A percentile compares a stretch with the other conserved stretches of the same genome.
Conservation (phyloP, 2,329 filamentous ascomycete genomes). For the Hirsutella minnesotensis region DNA sequence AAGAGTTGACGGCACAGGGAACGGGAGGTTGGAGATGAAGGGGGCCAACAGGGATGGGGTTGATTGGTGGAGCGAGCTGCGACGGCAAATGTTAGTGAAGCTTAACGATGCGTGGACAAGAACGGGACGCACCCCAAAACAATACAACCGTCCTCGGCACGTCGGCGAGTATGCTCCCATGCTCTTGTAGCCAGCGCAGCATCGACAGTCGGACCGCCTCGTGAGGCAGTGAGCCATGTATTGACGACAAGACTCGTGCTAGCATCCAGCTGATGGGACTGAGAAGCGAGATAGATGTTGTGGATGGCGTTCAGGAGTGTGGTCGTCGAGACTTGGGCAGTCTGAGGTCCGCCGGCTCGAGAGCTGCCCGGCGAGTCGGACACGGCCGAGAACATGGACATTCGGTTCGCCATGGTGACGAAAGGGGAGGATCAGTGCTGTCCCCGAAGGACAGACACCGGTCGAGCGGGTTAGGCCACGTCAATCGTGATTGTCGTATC, state of each 20-base stretch:
- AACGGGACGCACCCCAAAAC: constrained; percentile 58
- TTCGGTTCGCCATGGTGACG: constrained; percentile 46
- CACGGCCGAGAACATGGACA: constrained; percentile 58
- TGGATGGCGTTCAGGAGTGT: constrained; percentile 87
- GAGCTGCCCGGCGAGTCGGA: constrained; percentile 49
- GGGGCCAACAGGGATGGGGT: constrained; percentile 74
- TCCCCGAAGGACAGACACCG: constrained; percentile 26
- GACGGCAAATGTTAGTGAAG: not conserved
- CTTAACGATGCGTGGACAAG: not conserved
- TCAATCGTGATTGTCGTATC: not conserved
- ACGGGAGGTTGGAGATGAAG: constrained; percentile 69
- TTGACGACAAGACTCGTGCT: constrained; percentile 89
- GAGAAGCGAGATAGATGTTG: constrained; percentile 70
- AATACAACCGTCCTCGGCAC: constrained; percentile 92
- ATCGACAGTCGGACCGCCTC: constrained; percentile 65
- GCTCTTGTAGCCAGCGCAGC: constrained; percentile 64
- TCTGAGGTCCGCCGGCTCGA: constrained; percentile 51
- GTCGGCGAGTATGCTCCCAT: constrained; percentile 90
- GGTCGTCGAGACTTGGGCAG: constrained; percentile 79
- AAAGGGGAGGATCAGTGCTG: constrained; percentile 7
- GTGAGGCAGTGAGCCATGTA: constrained; percentile 79
- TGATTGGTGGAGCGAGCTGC: constrained; percentile 76
- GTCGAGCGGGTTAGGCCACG: not conserved
- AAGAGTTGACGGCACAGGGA: constrained; percentile 63
- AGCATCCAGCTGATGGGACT: constrained; percentile 79